phyloP scores from a whole-genome alignment of 108 stramenopile genomes.

The Discostella stelligeroides region DNA sequence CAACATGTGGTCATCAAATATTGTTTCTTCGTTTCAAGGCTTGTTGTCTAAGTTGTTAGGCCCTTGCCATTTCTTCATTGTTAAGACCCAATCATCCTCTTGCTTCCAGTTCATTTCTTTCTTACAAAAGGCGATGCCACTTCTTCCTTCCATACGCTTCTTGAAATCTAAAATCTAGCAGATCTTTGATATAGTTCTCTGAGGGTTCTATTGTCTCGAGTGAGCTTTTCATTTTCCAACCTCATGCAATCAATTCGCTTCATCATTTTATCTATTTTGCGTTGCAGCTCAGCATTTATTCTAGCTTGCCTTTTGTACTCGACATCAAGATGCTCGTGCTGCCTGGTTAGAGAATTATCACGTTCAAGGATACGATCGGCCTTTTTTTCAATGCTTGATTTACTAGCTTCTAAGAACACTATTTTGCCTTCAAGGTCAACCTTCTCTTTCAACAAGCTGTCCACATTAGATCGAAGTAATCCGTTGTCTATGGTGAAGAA shows the following conservation, averaged over 20 bases:
- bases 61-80: no score
- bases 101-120: no score
- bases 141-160: no score
- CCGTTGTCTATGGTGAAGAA: slow-evolving; percentile 15
- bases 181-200: slow-evolving; percentile 5
- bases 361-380: slow-evolving; percentile 43
- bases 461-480: slow-evolving; percentile 21
- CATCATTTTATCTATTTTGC: slow-evolving; percentile 8
- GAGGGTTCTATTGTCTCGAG: slow-evolving; percentile 24
- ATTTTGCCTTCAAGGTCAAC: slow-evolving; percentile 23
- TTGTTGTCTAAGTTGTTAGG: no score
- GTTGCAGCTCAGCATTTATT: slow-evolving; percentile 12
- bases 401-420: slow-evolving; percentile 37
- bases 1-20: no score
- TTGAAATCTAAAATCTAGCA: no score
- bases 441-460: slow-evolving; percentile 29
- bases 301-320: slow-evolving; percentile 20
- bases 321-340: slow-evolving; percentile 18
- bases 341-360: slow-evolving; percentile 28
- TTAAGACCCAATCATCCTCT: no score
- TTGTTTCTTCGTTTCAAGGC: no score
- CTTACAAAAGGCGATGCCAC: no score
- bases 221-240: slow-evolving; percentile 21
- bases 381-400: slow-evolving; percentile 38
- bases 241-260: slow-evolving; percentile 9